phyloP scores from a whole-genome alignment of 371 early-diverging fungal species.

The Paraphysoderma sedebokerense region DNA sequence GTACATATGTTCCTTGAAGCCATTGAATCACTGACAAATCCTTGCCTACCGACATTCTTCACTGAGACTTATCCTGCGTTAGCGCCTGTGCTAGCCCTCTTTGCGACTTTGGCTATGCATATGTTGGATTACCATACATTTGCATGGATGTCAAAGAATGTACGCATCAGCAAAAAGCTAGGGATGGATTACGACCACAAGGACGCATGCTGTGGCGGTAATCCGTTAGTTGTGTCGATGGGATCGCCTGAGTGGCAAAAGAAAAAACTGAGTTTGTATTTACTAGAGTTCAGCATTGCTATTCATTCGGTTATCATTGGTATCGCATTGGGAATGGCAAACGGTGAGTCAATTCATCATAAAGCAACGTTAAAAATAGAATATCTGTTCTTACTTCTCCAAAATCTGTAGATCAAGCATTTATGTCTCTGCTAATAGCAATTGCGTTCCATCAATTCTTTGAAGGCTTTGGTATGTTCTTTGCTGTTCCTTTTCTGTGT shows the following conservation, averaged over 20 bases:
- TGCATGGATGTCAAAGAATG: neutral
- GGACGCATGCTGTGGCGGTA: neutral
- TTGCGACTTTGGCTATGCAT: constrained; percentile 10
- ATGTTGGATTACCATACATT: neutral
- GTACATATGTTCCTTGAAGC: constrained; percentile 11
- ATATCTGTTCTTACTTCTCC: too few relatives aligned
- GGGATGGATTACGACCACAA: neutral
- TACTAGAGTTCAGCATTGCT: constrained; percentile 73
- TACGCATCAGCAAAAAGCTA: neutral
- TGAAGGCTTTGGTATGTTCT: constrained; percentile 76
- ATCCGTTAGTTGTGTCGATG: constrained; percentile 1
- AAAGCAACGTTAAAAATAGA: too few relatives aligned
- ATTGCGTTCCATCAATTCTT: constrained; percentile 81
- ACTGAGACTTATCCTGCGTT: constrained; percentile 5
- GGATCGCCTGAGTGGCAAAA: neutral
- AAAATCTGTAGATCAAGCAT: too few relatives aligned
- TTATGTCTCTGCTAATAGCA: constrained; percentile 53
- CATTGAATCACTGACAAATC: constrained; percentile 5
- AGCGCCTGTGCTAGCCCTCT: constrained; percentile 8
- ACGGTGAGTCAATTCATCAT: too few relatives aligned
- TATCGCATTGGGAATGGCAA: constrained; percentile 49
- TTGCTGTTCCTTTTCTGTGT: too few relatives aligned
- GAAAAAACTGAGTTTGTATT: constrained; percentile 22
- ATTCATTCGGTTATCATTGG: constrained; percentile 80
- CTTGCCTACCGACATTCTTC: constrained; percentile 11